These are phyloP conservation scores for Pneumocystis wakefieldiae DNA, from an alignment of 1,139 yeast species.

Conservation along the genomic window DNA sequence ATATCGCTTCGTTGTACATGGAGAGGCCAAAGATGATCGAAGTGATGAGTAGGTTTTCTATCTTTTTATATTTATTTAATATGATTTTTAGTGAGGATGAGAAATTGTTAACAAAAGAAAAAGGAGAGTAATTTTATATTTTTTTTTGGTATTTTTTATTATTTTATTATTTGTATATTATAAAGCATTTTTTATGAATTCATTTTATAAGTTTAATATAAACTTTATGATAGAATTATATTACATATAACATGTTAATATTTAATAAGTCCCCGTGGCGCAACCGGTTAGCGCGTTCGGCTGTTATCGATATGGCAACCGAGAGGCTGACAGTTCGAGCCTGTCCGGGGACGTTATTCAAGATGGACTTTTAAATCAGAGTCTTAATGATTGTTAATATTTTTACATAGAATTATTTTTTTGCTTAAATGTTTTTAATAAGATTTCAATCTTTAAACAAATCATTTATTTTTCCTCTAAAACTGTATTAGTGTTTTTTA, in stretches of 20 bases:
- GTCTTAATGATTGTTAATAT: background rate
- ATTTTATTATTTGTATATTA: background rate
- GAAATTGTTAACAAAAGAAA: slow-evolving; percentile 7
- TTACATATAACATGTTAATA: too few species aligned
- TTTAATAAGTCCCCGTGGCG: background rate
- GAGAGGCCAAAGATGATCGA: slow-evolving; percentile 64
- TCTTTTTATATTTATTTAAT: background rate
- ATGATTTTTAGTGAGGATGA: slow-evolving; percentile 31
- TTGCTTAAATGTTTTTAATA: too few species aligned
- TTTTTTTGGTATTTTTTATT: background rate
- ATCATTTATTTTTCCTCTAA: too few species aligned
- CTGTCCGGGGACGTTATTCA: background rate
- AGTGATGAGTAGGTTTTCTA: slow-evolving; percentile 53
- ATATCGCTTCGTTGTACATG: slow-evolving; percentile 44
- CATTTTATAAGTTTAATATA: too few species aligned
- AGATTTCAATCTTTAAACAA: background rate
- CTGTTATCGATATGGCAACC: background rate
- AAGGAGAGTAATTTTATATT: background rate
- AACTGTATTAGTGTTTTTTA: too few species aligned
- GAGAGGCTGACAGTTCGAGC: slow-evolving; percentile 1
- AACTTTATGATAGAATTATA: background rate
- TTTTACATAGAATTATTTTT: background rate
- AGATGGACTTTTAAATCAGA: background rate
- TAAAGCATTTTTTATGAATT: too few species aligned
- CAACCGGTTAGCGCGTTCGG: background rate